Conservation (phyloP, 1,284 basidiomycete species). For the Amylostereum areolatum region DNA sequence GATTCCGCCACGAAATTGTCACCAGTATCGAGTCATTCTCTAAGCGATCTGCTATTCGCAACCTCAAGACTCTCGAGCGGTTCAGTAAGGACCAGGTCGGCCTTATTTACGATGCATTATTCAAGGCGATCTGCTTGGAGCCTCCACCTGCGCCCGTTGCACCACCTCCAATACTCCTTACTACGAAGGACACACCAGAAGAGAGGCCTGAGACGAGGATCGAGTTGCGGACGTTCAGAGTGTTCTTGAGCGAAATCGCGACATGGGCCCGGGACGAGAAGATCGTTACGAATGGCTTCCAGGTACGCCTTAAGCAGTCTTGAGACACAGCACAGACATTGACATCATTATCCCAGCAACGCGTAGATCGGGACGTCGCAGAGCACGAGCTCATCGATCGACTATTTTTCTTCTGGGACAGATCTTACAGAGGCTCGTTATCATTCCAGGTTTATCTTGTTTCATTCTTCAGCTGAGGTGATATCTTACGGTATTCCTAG, state of each 20-base stretch:
- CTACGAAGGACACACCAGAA: constrained; percentile 49
- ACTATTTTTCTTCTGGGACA: constrained; percentile 91
- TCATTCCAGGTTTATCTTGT: constrained; percentile 64
- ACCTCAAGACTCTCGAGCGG: constrained; percentile 75
- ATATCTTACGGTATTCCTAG: constrained; percentile 32
- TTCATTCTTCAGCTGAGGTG: neutral
- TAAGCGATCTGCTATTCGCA: constrained; percentile 91
- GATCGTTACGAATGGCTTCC: constrained; percentile 88
- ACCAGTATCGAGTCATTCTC: constrained; percentile 94
- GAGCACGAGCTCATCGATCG: constrained; percentile 82
- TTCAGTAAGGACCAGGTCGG: constrained; percentile 91
- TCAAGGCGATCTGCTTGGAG: constrained; percentile 79
- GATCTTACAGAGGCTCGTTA: constrained; percentile 70
- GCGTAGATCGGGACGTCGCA: constrained; percentile 71
- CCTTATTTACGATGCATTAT: constrained; percentile 86
- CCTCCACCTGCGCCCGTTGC: constrained; percentile 53
- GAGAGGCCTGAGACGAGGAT: constrained; percentile 90
- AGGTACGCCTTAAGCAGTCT: constrained; percentile 40
- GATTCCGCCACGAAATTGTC: constrained; percentile 88
- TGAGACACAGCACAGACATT: constrained; percentile 1
- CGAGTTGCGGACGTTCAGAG: constrained; percentile 80
- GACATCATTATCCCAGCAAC: constrained; percentile 45
- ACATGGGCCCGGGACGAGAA: constrained; percentile 97
- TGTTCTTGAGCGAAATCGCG: constrained; percentile 89
- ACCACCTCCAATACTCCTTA: constrained; percentile 42